A percentile compares a stretch with the other conserved stretches of the same genome.
Evolutionary conservation across 257 asterid genomes (phyloP).

Genomic region (Marsdenia floribunda): DNA sequence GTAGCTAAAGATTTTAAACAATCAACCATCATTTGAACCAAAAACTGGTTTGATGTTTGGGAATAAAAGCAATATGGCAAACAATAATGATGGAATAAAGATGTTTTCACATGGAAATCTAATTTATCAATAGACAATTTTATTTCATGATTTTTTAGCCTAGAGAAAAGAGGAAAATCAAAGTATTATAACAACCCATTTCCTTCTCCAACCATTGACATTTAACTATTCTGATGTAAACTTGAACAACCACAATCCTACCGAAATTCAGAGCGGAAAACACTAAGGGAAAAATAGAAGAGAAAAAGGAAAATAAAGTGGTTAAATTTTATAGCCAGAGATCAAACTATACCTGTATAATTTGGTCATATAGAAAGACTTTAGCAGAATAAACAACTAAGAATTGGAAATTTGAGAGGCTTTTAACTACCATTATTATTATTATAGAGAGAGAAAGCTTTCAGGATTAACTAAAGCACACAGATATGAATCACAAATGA

Average conservation of each 20-base stretch:
- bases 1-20: not conserved
- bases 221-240: not conserved
- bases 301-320: not conserved
- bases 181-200: not conserved
- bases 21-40: not conserved
- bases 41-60: not conserved
- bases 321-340: not conserved
- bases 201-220: not conserved
- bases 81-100: not conserved
- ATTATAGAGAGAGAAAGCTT: not conserved
- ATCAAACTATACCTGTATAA: not conserved
- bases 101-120: not conserved
- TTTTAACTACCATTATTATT: not conserved
- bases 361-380: not conserved
- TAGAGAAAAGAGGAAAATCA: not conserved
- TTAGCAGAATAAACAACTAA: not conserved
- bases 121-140: not conserved
- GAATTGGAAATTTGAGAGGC: not conserved
- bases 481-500: not conserved
- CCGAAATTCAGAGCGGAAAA: not conserved
- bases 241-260: not conserved
- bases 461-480: not conserved
- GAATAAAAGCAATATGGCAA: not conserved
- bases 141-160: not conserved
- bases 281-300: not conserved